These are phyloP conservation scores for Ascochyta pisi DNA, from an alignment of 2,329 filamentous ascomycete species.

Conservation along the genomic window DNA sequence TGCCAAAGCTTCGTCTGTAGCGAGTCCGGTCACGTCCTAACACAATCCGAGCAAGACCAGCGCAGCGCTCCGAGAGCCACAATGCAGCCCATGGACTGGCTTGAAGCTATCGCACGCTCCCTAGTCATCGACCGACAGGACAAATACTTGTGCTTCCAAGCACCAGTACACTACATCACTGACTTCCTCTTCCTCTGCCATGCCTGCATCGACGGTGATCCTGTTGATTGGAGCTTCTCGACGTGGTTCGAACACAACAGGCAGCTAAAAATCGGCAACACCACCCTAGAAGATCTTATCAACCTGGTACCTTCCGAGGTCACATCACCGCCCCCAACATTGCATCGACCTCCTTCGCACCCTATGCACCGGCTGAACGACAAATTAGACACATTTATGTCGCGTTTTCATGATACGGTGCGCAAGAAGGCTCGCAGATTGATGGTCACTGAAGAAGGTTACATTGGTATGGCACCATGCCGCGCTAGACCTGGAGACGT, in stretches of 20 bases:
- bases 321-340: constrained; percentile 12
- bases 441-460: constrained; percentile 33
- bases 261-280: constrained; percentile 22
- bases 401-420: constrained; percentile 39
- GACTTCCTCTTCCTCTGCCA: constrained; percentile 39
- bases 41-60: constrained; percentile 18
- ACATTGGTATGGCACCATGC: constrained; percentile 41
- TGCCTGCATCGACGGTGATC: constrained; percentile 25
- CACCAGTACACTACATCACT: constrained; percentile 32
- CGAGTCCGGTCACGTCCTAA: constrained; percentile 21
- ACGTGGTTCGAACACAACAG: constrained; percentile 38
- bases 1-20: constrained; percentile 37
- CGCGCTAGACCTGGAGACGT: constrained; percentile 36
- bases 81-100: constrained; percentile 25
- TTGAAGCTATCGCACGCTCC: constrained; percentile 33
- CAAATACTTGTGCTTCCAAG: constrained; percentile 39
- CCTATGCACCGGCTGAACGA: constrained; percentile 26
- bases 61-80: constrained; percentile 10
- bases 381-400: constrained; percentile 33
- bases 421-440: constrained; percentile 40
- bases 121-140: constrained; percentile 40
- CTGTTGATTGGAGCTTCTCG: constrained; percentile 35
- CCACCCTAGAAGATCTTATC: constrained; percentile 27
- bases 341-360: constrained; percentile 24
- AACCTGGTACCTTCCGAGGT: constrained; percentile 6